A percentile compares a stretch with the other conserved stretches of the same genome.
phyloP scores from a whole-genome alignment of 2,329 filamentous ascomycete species.

The Alternaria rosae region DNA sequence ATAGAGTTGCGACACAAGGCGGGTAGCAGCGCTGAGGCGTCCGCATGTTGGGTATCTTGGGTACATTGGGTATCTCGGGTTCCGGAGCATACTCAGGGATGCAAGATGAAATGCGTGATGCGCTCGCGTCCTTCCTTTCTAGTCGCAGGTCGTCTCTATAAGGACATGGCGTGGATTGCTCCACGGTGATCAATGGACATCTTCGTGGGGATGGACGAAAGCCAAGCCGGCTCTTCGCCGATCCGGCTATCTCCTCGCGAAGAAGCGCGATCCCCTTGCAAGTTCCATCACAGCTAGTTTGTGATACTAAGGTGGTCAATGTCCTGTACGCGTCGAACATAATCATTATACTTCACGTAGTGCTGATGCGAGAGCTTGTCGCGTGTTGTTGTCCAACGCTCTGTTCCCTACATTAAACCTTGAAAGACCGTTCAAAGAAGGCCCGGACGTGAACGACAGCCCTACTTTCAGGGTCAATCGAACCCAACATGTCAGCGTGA shows the following conservation, averaged over 20 bases:
- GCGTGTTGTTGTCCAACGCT: not conserved
- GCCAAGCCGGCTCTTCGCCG: conserved; percentile 1
- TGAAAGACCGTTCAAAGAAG: not conserved
- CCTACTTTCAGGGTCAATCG: not conserved
- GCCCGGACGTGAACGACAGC: not conserved
- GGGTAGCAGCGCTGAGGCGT: conserved; percentile 5
- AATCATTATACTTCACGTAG: not conserved
- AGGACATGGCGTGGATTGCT: conserved; percentile 5
- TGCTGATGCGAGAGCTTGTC: not conserved
- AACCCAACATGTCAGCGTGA: not conserved
- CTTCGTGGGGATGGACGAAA: not conserved
- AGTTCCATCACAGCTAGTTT: not conserved
- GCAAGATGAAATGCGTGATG: conserved; percentile 5
- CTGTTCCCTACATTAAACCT: not conserved
- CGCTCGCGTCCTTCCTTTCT: conserved; percentile 2
- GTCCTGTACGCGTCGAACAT: not conserved
- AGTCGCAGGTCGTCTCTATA: not conserved
- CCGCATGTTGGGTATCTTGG: conserved; percentile 4
- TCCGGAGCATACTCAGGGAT: conserved; percentile 5
- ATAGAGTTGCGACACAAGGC: conserved; percentile 17
- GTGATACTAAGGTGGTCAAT: not conserved
- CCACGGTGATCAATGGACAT: conserved; percentile 5
- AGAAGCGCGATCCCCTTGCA: conserved; percentile 1
- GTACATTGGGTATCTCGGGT: not conserved
- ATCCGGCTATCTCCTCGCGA: not conserved